Evolutionary conservation across 2,329 filamentous ascomycete species (phyloP).

Genomic region (Trichoderma koningiopsis): DNA sequence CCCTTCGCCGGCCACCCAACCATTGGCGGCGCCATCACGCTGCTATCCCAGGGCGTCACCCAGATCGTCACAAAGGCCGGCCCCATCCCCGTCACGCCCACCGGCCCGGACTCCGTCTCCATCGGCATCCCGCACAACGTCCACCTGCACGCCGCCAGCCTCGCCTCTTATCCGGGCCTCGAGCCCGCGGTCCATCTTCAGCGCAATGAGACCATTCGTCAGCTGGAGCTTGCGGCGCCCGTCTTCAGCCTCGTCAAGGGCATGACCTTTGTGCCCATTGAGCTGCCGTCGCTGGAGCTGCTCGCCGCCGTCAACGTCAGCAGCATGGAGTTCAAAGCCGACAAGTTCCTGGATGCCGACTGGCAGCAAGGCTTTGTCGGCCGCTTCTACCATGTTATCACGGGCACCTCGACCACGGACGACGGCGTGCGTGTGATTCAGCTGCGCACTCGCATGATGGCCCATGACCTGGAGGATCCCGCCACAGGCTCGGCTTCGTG

Average conservation of each 20-base stretch:
- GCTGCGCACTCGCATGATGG: slow-evolving; percentile 64
- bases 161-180: slow-evolving; percentile 38
- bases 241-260: slow-evolving; percentile 69
- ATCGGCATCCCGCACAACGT: slow-evolving; percentile 69
- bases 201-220: slow-evolving; percentile 34
- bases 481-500: slow-evolving; percentile 65
- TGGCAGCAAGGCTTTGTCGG: slow-evolving; percentile 58
- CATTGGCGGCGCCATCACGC: slow-evolving; percentile 57
- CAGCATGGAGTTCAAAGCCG: slow-evolving; percentile 38
- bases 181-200: slow-evolving; percentile 35
- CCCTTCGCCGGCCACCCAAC: slow-evolving; percentile 66
- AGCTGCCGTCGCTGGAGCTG: slow-evolving; percentile 61
- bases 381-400: slow-evolving; percentile 61
- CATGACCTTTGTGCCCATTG: slow-evolving; percentile 71
- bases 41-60: slow-evolving; percentile 44
- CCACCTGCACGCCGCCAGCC: slow-evolving; percentile 56
- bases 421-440: slow-evolving; percentile 35
- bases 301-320: slow-evolving; percentile 48
- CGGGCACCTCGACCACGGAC: slow-evolving; percentile 35
- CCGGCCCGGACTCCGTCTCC: slow-evolving; percentile 50
- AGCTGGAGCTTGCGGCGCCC: slow-evolving; percentile 47
- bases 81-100: slow-evolving; percentile 49
- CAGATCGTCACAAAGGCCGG: slow-evolving; percentile 60
- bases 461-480: slow-evolving; percentile 56
- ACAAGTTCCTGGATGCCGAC: slow-evolving; percentile 51